These are phyloP conservation scores for Crinitomyces ghanaensis DNA, from an alignment of 805 yeast genomes.

Conservation along the genomic window DNA sequence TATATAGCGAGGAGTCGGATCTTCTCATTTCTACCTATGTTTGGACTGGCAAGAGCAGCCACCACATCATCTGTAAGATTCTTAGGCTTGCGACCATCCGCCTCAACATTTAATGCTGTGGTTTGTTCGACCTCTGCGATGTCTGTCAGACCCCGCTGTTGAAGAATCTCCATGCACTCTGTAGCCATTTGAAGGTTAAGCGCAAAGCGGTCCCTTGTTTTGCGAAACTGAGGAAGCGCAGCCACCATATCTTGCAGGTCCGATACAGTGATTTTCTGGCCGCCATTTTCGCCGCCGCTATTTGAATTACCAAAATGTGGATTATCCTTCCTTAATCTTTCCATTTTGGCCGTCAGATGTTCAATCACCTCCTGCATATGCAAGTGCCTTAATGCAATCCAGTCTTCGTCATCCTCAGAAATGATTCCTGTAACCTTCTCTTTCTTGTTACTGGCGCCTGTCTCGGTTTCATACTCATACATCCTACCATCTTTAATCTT, in stretches of 20 bases:
- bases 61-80: constrained; percentile 54
- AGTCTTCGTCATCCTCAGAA: constrained; percentile 54
- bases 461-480: constrained; percentile 39
- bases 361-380: constrained; percentile 71
- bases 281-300: too few species aligned
- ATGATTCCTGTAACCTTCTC: constrained; percentile 39
- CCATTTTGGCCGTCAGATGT: constrained; percentile 43
- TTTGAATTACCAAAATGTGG: constrained; percentile 59
- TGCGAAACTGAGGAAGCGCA: constrained; percentile 27
- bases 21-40: constrained; percentile 51
- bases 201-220: constrained; percentile 26
- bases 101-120: constrained; percentile 57
- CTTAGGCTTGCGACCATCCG: constrained; percentile 49
- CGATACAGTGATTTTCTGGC: too few species aligned
- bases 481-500: constrained; percentile 32
- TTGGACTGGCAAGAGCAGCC: constrained; percentile 36
- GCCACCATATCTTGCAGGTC: constrained; percentile 65
- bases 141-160: constrained; percentile 48
- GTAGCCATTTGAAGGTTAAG: constrained; percentile 34
- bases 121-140: constrained; percentile 81
- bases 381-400: constrained; percentile 58
- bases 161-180: constrained; percentile 50
- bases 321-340: constrained; percentile 57
- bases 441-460: constrained; percentile 34
- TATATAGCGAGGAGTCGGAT: constrained; percentile 65